Percentiles rank a stretch among this genome's conserved stretches.
phyloP scores from a whole-genome alignment of 441 rosid species.

The Croton setiger region DNA sequence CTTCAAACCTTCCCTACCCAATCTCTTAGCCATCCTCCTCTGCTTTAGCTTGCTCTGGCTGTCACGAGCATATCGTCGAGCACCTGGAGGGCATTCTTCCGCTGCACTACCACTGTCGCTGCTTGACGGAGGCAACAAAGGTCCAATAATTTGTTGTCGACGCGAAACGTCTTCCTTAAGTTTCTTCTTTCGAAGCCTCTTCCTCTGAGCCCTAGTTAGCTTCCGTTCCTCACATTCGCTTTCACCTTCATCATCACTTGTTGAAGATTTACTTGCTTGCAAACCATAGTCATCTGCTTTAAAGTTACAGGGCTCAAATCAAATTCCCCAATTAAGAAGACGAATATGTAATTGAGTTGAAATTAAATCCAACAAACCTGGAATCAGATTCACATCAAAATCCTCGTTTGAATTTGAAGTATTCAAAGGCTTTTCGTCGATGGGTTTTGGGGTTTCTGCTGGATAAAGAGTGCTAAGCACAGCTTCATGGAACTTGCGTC shows the following conservation, averaged over 20 bases:
- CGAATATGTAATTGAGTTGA: too few relatives aligned
- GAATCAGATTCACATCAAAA: slow-evolving; percentile 38
- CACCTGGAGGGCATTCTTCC: slow-evolving; percentile 26
- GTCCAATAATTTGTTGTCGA: slow-evolving; percentile 53
- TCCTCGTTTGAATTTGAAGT: slow-evolving; percentile 2
- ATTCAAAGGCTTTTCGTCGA: slow-evolving; percentile 21
- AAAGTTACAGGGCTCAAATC: not conserved
- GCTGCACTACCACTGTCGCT: slow-evolving; percentile 1
- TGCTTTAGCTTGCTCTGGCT: slow-evolving; percentile 42
- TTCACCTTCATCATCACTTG: slow-evolving; percentile 18
- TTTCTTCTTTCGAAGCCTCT: slow-evolving; percentile 62
- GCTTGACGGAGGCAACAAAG: slow-evolving; percentile 38
- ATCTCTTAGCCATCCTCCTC: slow-evolving; percentile 53
- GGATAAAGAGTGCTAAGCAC: slow-evolving; percentile 58
- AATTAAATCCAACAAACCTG: slow-evolving; percentile 33
- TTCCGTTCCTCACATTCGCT: slow-evolving; percentile 25
- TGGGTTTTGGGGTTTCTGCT: slow-evolving; percentile 23
- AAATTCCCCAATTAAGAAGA: not conserved
- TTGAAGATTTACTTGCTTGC: slow-evolving; percentile 19
- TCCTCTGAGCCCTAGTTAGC: slow-evolving; percentile 68
- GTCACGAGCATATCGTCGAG: slow-evolving; percentile 52
- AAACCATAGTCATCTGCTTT: slow-evolving; percentile 44
- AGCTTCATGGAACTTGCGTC: slow-evolving; percentile 59
- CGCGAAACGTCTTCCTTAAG: slow-evolving; percentile 54
- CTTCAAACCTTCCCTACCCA: slow-evolving; percentile 33